Conservation (phyloP, 2,329 filamentous ascomycete species). For the Colletotrichum tofieldiae region DNA sequence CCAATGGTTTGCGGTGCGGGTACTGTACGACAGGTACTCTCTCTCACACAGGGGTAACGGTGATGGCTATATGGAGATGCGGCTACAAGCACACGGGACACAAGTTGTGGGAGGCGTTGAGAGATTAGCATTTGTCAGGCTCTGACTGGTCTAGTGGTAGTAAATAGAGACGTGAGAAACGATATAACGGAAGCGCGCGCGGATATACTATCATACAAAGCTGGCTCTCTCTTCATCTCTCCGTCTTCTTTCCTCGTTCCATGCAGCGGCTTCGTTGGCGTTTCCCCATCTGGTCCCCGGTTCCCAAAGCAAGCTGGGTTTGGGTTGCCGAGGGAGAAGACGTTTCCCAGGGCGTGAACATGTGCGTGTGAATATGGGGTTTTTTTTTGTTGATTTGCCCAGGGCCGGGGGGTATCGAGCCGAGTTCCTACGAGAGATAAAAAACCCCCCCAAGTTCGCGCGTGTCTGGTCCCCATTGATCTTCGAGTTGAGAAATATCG, state of each 20-base stretch:
- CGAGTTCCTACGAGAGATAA: slow-evolving; percentile 35
- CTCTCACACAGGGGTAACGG: not conserved
- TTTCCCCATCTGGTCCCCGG: not conserved
- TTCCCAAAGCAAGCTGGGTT: not conserved
- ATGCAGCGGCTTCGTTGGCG: not conserved
- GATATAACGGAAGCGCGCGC: slow-evolving; percentile 7
- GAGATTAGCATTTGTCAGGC: slow-evolving; percentile 27
- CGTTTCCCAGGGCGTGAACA: not conserved
- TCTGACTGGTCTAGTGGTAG: slow-evolving; percentile 19
- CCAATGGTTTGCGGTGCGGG: not conserved
- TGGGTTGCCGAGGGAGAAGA: not conserved
- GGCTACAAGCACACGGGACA: no score
- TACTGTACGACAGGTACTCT: not conserved
- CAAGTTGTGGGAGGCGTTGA: not conserved
- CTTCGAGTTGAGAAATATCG: slow-evolving; percentile 31
- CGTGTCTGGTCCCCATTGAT: slow-evolving; percentile 24
- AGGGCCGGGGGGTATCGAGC: slow-evolving; percentile 40
- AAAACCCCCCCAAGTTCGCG: slow-evolving; percentile 4
- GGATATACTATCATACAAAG: slow-evolving; percentile 24
- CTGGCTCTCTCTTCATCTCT: not conserved
- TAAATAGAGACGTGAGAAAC: not conserved
- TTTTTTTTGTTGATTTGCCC: slow-evolving; percentile 25
- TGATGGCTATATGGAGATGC: not conserved
- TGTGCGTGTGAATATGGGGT: slow-evolving; percentile 11
- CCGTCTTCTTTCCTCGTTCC: not conserved